phyloP scores from a whole-genome alignment of 1,284 basidiomycete species.

The Acaromyces ingoldii region DNA sequence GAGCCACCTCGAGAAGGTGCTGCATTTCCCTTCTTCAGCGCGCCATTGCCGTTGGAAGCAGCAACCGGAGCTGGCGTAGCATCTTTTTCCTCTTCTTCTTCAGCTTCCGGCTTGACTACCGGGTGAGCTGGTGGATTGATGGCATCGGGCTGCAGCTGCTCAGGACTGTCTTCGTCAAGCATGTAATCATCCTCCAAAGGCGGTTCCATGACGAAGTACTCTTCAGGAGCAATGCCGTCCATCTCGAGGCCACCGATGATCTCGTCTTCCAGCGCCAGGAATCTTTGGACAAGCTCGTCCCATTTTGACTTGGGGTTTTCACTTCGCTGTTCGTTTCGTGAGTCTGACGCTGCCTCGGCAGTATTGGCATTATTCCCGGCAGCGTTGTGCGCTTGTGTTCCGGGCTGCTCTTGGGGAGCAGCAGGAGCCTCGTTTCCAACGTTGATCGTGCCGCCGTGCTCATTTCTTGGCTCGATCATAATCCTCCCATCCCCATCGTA shows the following conservation, averaged over 20 bases:
- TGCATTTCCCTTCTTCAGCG: no score
- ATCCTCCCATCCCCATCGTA: constrained; percentile 1
- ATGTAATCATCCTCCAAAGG: no score
- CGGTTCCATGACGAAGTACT: no score
- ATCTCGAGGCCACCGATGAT: neutral
- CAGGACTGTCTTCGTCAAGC: no score
- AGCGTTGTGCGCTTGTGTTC: neutral
- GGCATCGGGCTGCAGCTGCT: no score
- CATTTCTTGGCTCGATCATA: neutral
- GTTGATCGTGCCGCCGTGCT: no score
- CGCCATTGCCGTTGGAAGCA: neutral
- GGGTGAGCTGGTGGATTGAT: no score
- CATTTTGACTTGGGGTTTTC: neutral
- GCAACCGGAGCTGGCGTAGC: neutral
- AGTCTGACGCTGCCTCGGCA: neutral
- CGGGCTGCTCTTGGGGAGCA: neutral
- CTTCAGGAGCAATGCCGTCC: neutral
- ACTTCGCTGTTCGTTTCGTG: neutral
- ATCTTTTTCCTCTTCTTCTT: neutral
- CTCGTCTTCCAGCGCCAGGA: neutral
- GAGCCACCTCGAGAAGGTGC: no score
- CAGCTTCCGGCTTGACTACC: no score
- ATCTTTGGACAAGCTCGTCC: neutral
- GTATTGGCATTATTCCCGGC: neutral
- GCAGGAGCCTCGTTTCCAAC: no score